Base-by-base conservation (phyloP, 2,329 filamentous ascomycete genomes). In the Microdochium bolleyi region DNA sequence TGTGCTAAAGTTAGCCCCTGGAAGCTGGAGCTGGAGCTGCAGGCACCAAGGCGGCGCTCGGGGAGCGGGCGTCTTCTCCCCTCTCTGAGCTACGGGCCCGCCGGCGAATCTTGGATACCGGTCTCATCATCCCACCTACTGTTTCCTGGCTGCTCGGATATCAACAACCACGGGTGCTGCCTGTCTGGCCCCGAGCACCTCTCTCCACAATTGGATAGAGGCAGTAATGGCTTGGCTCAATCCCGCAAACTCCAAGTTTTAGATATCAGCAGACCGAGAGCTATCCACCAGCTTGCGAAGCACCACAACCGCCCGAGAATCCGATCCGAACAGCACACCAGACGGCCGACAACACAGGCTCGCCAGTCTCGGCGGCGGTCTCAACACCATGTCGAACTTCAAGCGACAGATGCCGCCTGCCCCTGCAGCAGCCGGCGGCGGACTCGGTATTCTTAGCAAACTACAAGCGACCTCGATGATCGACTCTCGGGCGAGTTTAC, bases 391-490 rank as follows among this genome's bases (percentile, higher is more conserved):
- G 65, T 64, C 66, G 49, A 58, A 69, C 59, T 68, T 73, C 59
- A 74, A 68, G 62, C 67, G 70, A 62, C 67, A 68, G 52, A 56
- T 58, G 52, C 62, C 64, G 52, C 55, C 58, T 52, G 62, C 60
- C 51, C 27, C 24, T 54, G 65, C 64, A 55, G 61, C 65, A 59
- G 59, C 67, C 51, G 69, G 24, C 25, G 24, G 67, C 38, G 71
- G 71, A 62, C 70, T 67, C 57, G 78, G 78, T 67, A 82, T 95
- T 61, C 76, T 96, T 63, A 83, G 84, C 55, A 88, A 89, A 48
- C 76, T 97, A 61, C 87, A 87, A 64, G 85, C 86, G 58, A 87
- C 90, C 21, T 84, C 89, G 68, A 89, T 96, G 77, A 75, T 92
- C 54, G 84, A 89, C 53, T 79, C 82, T 38, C 91, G 89, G 70